A percentile compares a stretch with the other conserved stretches of the same genome.
These are phyloP conservation scores for Phialophora chinensis DNA, from an alignment of 2,329 filamentous ascomycete genomes.

Conservation along the genomic window DNA sequence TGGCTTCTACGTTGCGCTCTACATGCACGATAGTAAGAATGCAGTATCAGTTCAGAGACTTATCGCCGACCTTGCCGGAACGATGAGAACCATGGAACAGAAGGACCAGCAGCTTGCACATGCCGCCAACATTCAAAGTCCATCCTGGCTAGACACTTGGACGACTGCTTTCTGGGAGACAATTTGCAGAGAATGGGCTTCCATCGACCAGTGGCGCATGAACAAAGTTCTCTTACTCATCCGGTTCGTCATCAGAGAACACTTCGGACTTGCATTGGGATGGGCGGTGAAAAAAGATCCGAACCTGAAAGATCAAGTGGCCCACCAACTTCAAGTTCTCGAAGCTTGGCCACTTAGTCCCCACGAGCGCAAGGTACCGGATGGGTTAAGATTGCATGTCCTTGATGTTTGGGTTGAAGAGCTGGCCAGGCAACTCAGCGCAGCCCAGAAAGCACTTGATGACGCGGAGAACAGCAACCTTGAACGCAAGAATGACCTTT, in stretches of 20 bases:
- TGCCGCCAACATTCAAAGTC: not conserved
- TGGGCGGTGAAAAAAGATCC: conserved; percentile 27
- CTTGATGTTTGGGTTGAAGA: conserved; percentile 93
- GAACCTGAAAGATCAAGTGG: conserved; percentile 38
- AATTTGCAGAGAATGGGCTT: conserved; percentile 71
- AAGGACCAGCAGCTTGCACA: conserved; percentile 20
- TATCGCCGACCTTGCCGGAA: conserved; percentile 33
- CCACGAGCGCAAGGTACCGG: conserved; percentile 67
- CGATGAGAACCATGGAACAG: conserved; percentile 26
- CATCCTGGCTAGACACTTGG: conserved; percentile 33
- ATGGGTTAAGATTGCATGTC: conserved; percentile 84
- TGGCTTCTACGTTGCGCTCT: conserved; percentile 38
- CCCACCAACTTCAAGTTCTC: conserved; percentile 31
- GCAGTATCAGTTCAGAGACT: conserved; percentile 38
- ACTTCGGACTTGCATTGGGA: conserved; percentile 33
- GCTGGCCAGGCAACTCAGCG: conserved; percentile 49
- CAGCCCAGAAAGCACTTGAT: conserved; percentile 13
- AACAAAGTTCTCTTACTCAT: conserved; percentile 93
- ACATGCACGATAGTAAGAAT: conserved; percentile 41
- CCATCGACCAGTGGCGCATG: conserved; percentile 76
- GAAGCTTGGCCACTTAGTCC: conserved; percentile 48
- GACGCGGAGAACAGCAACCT: conserved; percentile 1
- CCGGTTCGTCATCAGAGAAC: conserved; percentile 57
- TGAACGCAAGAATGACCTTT: not conserved
- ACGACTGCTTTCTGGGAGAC: conserved; percentile 70